Percentiles rank a stretch among this genome's conserved stretches.
phyloP scores from a whole-genome alignment of 768 basidiomycete genomes.

The Panaeolus papilionaceus region DNA sequence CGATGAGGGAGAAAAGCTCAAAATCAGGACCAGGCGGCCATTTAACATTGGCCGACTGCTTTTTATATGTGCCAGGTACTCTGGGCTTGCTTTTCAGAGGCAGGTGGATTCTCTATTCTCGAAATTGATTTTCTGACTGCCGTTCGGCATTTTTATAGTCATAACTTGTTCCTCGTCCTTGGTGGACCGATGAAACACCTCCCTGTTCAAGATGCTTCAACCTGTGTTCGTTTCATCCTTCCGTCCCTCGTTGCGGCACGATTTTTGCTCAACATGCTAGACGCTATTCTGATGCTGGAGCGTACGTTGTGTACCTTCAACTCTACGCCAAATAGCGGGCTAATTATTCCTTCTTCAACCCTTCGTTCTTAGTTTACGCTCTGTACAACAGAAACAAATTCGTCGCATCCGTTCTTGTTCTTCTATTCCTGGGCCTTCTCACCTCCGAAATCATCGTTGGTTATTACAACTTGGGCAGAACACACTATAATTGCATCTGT shows the following conservation, averaged over 20 bases:
- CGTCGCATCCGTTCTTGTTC: constrained; percentile 5
- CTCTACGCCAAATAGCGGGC: background rate
- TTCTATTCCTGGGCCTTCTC: constrained; percentile 17
- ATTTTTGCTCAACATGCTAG: constrained; percentile 18
- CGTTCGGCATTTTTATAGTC: background rate
- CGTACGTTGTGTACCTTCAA: constrained; percentile 9
- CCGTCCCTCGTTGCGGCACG: constrained; percentile 14
- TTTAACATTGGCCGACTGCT: constrained; percentile 8
- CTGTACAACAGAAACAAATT: constrained; percentile 17
- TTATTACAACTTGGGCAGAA: constrained; percentile 11
- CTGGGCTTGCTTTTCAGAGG: constrained; percentile 18
- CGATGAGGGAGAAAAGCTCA: background rate
- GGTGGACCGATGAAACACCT: constrained; percentile 13
- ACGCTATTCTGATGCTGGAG: constrained; percentile 23
- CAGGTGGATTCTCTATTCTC: background rate
- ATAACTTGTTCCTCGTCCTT: constrained; percentile 21
- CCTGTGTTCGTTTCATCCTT: constrained; percentile 18
- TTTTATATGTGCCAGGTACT: constrained; percentile 20
- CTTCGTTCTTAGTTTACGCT: constrained; percentile 21
- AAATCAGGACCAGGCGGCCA: constrained; percentile 3
- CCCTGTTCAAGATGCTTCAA: constrained; percentile 17
- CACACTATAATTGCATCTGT: constrained; percentile 19
- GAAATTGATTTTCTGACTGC: background rate
- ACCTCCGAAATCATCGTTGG: constrained; percentile 2
- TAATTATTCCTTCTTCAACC: background rate